Evolutionary conservation across 495 filamentous ascomycete genomes (phyloP).

Genomic region (Trypethelium eluteriae): DNA sequence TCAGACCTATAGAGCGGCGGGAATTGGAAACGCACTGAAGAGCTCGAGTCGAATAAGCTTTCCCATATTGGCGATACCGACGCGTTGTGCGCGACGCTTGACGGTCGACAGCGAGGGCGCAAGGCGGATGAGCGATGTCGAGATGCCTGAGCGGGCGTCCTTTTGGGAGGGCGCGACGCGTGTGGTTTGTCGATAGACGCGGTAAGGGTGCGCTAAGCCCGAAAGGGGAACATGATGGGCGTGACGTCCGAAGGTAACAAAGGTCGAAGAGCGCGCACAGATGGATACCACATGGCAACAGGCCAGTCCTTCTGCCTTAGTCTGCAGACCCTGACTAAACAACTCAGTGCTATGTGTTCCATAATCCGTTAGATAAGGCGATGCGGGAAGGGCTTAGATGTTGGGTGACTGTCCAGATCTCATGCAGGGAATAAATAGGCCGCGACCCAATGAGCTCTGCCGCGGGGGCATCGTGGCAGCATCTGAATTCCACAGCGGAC

Average conservation of each 20-base stretch:
- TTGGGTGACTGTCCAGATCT: background rate
- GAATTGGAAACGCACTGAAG: slow-evolving; percentile 58
- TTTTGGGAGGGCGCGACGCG: background rate
- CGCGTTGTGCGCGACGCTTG: background rate
- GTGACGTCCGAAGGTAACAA: background rate
- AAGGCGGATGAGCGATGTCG: background rate
- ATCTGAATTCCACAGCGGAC: slow-evolving; percentile 10
- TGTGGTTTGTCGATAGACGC: slow-evolving; percentile 6
- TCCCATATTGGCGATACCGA: slow-evolving; percentile 48
- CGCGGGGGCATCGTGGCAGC: slow-evolving; percentile 1
- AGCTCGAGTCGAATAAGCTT: slow-evolving; percentile 93
- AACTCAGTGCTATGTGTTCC: no score
- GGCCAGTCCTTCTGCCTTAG: background rate
- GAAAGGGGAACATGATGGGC: background rate
- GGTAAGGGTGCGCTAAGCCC: background rate
- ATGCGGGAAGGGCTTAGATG: no score
- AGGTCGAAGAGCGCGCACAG: no score
- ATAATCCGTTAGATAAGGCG: no score
- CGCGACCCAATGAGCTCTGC: slow-evolving; percentile 7
- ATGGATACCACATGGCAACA: background rate
- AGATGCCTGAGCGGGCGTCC: background rate
- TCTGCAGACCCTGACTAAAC: no score
- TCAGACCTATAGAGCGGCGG: background rate
- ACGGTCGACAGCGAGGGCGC: background rate
- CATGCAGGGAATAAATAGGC: background rate